phyloP scores from a whole-genome alignment of 139 green algal species.

The Haematococcus lacustris region DNA sequence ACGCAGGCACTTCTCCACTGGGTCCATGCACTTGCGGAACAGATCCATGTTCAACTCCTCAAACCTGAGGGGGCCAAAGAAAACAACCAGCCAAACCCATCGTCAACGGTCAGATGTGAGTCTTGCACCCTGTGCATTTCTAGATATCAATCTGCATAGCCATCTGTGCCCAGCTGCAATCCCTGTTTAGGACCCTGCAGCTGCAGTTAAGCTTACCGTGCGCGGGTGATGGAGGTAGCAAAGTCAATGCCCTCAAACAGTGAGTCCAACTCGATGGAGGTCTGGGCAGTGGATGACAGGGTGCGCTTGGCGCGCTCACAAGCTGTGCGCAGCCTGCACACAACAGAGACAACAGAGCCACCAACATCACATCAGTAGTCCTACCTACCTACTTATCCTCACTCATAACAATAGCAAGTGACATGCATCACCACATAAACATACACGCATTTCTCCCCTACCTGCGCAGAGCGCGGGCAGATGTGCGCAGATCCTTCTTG shows the following conservation, averaged over 20 bases:
- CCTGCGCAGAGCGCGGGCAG: slow-evolving; percentile 25
- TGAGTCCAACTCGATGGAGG: slow-evolving; percentile 88
- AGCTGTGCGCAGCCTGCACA: slow-evolving; percentile 59
- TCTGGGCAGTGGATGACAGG: slow-evolving; percentile 41
- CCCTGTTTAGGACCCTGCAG: neutral
- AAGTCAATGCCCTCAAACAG: slow-evolving; percentile 96
- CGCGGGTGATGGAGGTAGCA: slow-evolving; percentile 85
- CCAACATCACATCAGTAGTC: too few relatives aligned
- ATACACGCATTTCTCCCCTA: too few relatives aligned
- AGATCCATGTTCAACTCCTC: slow-evolving; percentile 92
- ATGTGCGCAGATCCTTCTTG: slow-evolving; percentile 85
- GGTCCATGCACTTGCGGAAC: slow-evolving; percentile 89
- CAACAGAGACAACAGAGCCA: too few relatives aligned
- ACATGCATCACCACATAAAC: too few relatives aligned
- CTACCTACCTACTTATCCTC: too few relatives aligned
- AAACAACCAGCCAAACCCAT: neutral
- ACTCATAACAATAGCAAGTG: too few relatives aligned
- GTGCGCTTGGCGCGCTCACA: slow-evolving; percentile 71
- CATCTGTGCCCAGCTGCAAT: neutral
- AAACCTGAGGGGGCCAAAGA: too few relatives aligned
- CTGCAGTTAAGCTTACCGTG: slow-evolving; percentile 27
- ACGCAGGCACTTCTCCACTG: slow-evolving; percentile 79
- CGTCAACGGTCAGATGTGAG: neutral
- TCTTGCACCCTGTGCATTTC: neutral
- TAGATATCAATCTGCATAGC: neutral